Conservation (phyloP, 2,329 filamentous ascomycete species). For the Scytalidium sp. region DNA sequence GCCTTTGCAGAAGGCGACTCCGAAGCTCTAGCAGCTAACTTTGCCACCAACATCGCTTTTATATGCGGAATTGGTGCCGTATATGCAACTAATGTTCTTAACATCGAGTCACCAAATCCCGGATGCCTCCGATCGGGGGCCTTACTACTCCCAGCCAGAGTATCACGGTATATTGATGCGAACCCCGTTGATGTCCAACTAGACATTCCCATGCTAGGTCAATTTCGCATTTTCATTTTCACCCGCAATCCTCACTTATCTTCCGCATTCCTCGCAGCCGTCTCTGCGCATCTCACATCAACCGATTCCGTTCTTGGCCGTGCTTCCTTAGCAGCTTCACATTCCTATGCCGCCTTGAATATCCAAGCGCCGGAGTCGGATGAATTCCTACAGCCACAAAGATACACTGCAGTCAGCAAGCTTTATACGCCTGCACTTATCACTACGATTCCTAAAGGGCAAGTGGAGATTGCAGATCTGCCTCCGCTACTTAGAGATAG, state of each 20-base stretch:
- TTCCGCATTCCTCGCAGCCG: constrained; percentile 54
- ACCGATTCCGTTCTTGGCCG: constrained; percentile 54
- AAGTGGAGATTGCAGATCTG: constrained; percentile 64
- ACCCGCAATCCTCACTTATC: constrained; percentile 57
- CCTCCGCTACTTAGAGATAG: constrained; percentile 60
- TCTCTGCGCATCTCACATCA: constrained; percentile 54
- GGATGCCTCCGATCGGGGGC: constrained; percentile 37
- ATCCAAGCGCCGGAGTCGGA: constrained; percentile 58
- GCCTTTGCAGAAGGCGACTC: constrained; percentile 60
- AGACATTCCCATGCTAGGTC: constrained; percentile 73
- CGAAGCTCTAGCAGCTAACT: constrained; percentile 63
- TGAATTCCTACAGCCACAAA: constrained; percentile 61
- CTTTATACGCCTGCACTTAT: constrained; percentile 69
- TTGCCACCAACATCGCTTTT: constrained; percentile 68
- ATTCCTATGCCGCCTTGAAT: constrained; percentile 60
- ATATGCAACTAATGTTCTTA: constrained; percentile 62
- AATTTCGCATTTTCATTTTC: constrained; percentile 74
- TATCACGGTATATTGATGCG: constrained; percentile 71
- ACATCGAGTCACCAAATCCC: constrained; percentile 50
- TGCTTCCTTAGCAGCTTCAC: constrained; percentile 54
- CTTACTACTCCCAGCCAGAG: constrained; percentile 59
- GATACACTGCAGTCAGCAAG: constrained; percentile 66
- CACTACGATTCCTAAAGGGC: constrained; percentile 59
- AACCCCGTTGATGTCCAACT: constrained; percentile 77
- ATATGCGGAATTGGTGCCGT: constrained; percentile 70